Conservation (phyloP, 345 rosid species). For the Litchi chinensis region DNA sequence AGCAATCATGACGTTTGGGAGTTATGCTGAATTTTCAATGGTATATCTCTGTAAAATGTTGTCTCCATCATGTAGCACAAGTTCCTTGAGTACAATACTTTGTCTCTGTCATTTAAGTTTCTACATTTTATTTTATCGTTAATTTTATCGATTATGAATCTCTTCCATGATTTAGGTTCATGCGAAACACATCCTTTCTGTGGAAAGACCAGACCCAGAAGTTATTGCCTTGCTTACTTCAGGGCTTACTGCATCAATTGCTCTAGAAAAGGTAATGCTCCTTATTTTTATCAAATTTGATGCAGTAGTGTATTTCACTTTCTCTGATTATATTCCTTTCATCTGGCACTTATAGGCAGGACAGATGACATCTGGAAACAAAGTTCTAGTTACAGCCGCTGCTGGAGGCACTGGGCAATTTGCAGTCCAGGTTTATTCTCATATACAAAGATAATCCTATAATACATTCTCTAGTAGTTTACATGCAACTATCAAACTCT, state of each 20-base stretch:
- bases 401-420: constrained; percentile 99
- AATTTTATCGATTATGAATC: constrained; percentile 17
- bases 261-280: constrained; percentile 75
- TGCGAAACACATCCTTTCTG: constrained; percentile 78
- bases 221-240: constrained; percentile 99
- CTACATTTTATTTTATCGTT: neutral
- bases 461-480: constrained; percentile 5
- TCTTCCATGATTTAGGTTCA: constrained; percentile 50
- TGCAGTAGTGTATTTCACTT: constrained; percentile 1
- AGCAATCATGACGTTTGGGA: constrained; percentile 86
- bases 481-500: neutral
- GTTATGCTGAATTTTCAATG: constrained; percentile 77
- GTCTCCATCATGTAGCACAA: constrained; percentile 2
- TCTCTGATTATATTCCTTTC: constrained; percentile 19
- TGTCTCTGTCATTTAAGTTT: neutral
- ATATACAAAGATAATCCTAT: constrained; percentile 9
- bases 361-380: constrained; percentile 78
- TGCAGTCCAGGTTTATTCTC: constrained; percentile 80
- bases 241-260: constrained; percentile 92
- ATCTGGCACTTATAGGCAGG: constrained; percentile 57
- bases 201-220: constrained; percentile 93
- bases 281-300: neutral
- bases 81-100: constrained; percentile 16
- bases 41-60: constrained; percentile 40
- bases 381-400: constrained; percentile 94